phyloP scores from a whole-genome alignment of 352 stramenopile species.

The Phytophthora crassamura region DNA sequence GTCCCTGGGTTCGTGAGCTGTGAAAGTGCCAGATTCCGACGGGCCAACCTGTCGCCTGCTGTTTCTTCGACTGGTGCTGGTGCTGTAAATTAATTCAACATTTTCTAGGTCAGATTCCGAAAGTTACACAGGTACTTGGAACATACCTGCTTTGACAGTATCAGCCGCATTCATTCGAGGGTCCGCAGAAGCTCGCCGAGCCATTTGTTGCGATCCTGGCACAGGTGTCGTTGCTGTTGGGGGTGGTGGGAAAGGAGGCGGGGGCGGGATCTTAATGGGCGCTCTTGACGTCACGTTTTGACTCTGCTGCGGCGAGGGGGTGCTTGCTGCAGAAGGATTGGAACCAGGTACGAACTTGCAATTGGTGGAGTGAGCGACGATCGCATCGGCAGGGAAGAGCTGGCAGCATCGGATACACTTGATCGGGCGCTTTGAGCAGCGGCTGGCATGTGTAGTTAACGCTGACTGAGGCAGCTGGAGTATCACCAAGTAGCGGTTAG shows the following conservation, averaged over 20 bases:
- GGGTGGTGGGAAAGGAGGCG: slow-evolving; percentile 55
- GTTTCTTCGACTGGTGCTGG: slow-evolving; percentile 24
- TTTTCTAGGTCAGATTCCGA: background rate
- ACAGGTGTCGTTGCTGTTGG: slow-evolving; percentile 12
- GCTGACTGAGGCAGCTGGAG: slow-evolving; percentile 62
- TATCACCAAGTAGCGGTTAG: slow-evolving; percentile 8
- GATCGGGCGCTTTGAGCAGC: slow-evolving; percentile 78
- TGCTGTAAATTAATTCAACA: background rate
- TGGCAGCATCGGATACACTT: slow-evolving; percentile 87
- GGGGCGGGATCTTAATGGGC: slow-evolving; percentile 52
- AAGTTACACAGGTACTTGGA: no score
- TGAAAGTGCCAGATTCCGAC: slow-evolving; percentile 65
- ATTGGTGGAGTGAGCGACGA: slow-evolving; percentile 73
- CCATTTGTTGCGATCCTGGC: slow-evolving; percentile 7
- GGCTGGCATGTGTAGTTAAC: slow-evolving; percentile 53
- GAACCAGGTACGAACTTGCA: slow-evolving; percentile 59
- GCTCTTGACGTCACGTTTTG: slow-evolving; percentile 6
- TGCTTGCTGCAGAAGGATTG: background rate
- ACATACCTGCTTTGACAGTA: slow-evolving; percentile 9
- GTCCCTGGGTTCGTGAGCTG: slow-evolving; percentile 52
- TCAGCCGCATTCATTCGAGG: slow-evolving; percentile 4
- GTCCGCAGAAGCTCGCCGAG: slow-evolving; percentile 25
- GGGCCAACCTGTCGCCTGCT: slow-evolving; percentile 46
- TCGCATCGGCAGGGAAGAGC: slow-evolving; percentile 74
- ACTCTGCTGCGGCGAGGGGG: background rate